phyloP scores from a whole-genome alignment of 345 rosid genomes.

The Durio zibethinus region DNA sequence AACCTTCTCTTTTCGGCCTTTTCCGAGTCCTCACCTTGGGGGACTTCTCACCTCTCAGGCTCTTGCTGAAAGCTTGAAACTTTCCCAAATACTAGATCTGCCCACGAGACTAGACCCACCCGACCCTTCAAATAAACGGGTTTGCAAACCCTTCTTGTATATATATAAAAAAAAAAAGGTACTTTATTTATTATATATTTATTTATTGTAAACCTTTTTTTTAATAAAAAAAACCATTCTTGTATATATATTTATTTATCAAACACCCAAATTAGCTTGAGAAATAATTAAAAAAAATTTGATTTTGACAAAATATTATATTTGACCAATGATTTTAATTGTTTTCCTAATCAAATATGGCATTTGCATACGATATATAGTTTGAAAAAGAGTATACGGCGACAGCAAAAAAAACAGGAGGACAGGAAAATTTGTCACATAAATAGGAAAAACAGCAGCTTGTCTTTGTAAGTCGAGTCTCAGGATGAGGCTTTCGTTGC shows the following conservation, averaged over 20 bases:
- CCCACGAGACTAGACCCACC: not conserved
- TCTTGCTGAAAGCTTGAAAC: not conserved
- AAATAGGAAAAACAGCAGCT: not conserved
- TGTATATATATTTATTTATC: no score
- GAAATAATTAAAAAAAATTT: no score
- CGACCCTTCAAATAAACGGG: not conserved
- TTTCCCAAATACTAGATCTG: conserved; percentile 1
- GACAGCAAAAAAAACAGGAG: not conserved
- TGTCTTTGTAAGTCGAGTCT: not conserved
- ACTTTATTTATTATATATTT: no score
- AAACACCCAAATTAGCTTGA: no score
- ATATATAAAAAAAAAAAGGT: no score
- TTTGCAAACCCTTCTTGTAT: not conserved
- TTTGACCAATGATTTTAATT: not conserved
- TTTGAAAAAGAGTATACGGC: not conserved
- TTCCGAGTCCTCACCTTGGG: not conserved
- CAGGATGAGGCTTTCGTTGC: conserved; percentile 70
- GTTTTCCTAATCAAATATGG: not conserved
- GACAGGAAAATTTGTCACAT: not conserved
- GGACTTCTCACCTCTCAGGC: not conserved
- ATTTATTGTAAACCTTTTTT: no score
- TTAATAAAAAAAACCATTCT: no score
- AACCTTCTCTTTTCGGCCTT: not conserved
- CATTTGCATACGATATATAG: not conserved
- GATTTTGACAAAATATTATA: not conserved